A percentile compares a stretch with the other conserved stretches of the same genome.
Conservation (phyloP, 2,329 filamentous ascomycete species). For the Aspergillus sergii region DNA sequence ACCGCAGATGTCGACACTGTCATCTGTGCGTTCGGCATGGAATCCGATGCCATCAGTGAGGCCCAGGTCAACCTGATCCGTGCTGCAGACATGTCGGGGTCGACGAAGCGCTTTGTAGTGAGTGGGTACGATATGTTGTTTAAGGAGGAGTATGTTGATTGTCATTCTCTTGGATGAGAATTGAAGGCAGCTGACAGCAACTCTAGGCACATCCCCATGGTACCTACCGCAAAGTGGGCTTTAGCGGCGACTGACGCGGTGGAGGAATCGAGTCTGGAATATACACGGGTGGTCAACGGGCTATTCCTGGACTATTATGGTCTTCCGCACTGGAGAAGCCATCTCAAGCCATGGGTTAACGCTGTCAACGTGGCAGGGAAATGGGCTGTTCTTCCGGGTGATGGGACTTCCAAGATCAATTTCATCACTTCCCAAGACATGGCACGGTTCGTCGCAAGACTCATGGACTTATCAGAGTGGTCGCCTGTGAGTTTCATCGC, state of each 20-base stretch:
- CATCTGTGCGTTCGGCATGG: conserved; percentile 10
- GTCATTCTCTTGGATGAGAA: background rate
- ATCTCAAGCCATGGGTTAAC: conserved; percentile 9
- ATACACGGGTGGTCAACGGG: conserved; percentile 6
- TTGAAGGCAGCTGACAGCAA: too few species aligned
- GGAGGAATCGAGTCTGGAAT: background rate
- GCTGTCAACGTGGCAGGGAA: background rate
- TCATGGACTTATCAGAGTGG: conserved; percentile 6
- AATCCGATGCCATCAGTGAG: conserved; percentile 1
- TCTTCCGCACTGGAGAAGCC: conserved; percentile 2
- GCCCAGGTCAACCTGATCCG: conserved; percentile 7
- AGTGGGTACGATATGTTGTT: conserved; percentile 8
- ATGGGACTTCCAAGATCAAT: background rate
- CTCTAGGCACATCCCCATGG: background rate
- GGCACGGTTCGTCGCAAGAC: conserved; percentile 4
- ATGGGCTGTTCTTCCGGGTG: conserved; percentile 5
- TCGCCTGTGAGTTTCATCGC: background rate
- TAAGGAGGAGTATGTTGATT: background rate
- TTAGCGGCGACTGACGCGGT: background rate
- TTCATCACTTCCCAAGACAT: conserved; percentile 8
- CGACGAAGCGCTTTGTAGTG: conserved; percentile 5
- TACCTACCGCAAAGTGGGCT: conserved; percentile 5
- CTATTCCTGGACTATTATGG: conserved; percentile 8
- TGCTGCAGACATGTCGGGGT: background rate
- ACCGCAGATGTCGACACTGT: background rate